A percentile compares a stretch with the other conserved stretches of the same genome.
Conservation (phyloP, 2,329 filamentous ascomycete genomes). For the Aspergillus fijiensis region DNA sequence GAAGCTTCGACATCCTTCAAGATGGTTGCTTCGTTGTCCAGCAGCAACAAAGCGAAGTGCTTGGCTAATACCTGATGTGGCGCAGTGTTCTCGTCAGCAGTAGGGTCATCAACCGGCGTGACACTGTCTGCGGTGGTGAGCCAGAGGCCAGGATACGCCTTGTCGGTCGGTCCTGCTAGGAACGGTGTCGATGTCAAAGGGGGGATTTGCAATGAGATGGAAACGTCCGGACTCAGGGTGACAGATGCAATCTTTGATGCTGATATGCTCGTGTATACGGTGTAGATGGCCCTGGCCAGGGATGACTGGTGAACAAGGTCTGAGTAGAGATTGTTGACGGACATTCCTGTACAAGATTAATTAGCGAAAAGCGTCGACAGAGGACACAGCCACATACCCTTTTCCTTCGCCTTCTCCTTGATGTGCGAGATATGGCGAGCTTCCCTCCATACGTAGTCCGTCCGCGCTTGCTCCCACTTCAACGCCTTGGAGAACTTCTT, state of each 20-base stretch:
- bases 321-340: constrained; percentile 40
- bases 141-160: constrained; percentile 73
- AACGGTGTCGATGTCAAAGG: constrained; percentile 67
- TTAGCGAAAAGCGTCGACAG: not conserved
- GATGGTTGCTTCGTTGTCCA: constrained; percentile 79
- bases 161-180: constrained; percentile 67
- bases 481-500: constrained; percentile 91
- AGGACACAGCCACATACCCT: constrained; percentile 30
- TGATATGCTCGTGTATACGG: constrained; percentile 77
- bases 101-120: constrained; percentile 64
- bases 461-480: constrained; percentile 87
- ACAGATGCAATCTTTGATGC: constrained; percentile 83
- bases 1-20: constrained; percentile 68
- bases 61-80: constrained; percentile 67
- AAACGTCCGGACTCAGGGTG: constrained; percentile 65
- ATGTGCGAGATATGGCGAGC: constrained; percentile 77
- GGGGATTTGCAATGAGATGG: constrained; percentile 64
- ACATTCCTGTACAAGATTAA: constrained; percentile 28
- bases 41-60: constrained; percentile 80
- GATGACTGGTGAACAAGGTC: constrained; percentile 63
- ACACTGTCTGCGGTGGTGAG: constrained; percentile 82
- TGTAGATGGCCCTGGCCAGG: constrained; percentile 77
- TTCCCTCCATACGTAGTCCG: constrained; percentile 88
- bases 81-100: constrained; percentile 56
- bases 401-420: constrained; percentile 77